phyloP scores from a whole-genome alignment of 2,329 filamentous ascomycete genomes.

The Botrytis tulipae region DNA sequence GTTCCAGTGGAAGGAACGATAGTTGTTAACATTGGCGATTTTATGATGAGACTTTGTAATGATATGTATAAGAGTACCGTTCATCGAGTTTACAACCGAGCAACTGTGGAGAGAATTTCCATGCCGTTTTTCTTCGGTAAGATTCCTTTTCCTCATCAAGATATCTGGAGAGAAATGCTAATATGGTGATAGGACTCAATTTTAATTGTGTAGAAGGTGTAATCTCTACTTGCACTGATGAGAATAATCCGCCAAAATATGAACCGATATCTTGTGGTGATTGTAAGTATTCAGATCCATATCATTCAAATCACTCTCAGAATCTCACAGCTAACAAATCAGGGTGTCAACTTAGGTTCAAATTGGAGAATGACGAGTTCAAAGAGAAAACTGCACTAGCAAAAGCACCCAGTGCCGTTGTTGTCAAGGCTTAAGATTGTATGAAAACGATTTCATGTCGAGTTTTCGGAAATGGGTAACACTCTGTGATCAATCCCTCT shows the following conservation, averaged over 20 bases:
- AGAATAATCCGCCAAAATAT: constrained; percentile 49
- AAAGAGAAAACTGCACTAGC: constrained; percentile 28
- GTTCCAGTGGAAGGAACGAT: constrained; percentile 47
- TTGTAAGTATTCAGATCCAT: constrained; percentile 34
- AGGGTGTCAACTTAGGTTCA: constrained; percentile 39
- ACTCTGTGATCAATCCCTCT: no score
- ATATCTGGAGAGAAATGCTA: constrained; percentile 13
- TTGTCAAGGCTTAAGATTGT: constrained; percentile 28
- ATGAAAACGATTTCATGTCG: not conserved
- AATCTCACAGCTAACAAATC: not conserved
- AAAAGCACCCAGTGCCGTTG: constrained; percentile 34
- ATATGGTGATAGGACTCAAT: constrained; percentile 44
- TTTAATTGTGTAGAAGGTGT: constrained; percentile 51
- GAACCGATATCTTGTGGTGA: constrained; percentile 52
- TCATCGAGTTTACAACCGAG: constrained; percentile 50
- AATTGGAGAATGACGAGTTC: constrained; percentile 32
- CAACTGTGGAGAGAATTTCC: constrained; percentile 45
- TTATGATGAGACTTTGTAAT: constrained; percentile 51
- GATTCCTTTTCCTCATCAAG: not conserved
- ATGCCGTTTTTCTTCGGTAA: constrained; percentile 57
- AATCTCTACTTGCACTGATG: constrained; percentile 47
- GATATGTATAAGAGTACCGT: constrained; percentile 51
- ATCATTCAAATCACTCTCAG: not conserved
- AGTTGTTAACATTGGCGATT: constrained; percentile 54
- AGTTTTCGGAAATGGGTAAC: not conserved